Percentiles rank a stretch among this genome's conserved stretches.
These are phyloP conservation scores for Escallonia herrerae DNA, from an alignment of 129 eudicot species.

Conservation along the genomic window DNA sequence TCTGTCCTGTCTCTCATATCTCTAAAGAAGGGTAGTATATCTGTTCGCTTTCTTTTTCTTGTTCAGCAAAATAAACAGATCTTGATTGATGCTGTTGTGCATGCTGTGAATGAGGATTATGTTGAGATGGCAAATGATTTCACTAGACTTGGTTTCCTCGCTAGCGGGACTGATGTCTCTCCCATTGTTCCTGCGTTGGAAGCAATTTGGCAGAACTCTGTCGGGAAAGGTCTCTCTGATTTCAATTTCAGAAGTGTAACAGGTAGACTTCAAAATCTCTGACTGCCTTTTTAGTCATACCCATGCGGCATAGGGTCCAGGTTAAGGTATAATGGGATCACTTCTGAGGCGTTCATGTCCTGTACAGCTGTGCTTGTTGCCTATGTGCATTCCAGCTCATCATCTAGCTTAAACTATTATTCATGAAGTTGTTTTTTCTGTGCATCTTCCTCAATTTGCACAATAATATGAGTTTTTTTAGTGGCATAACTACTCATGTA, in stretches of 20 bases:
- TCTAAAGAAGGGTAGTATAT: neutral
- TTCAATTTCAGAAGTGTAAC: conserved; percentile 99
- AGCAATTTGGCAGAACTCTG: conserved; percentile 96
- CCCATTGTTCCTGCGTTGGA: conserved; percentile 95
- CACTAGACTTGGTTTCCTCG: conserved; percentile 97
- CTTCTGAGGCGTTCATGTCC: neutral
- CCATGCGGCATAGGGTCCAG: neutral
- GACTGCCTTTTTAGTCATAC: neutral
- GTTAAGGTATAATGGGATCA: neutral
- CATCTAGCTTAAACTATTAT: too few relatives aligned
- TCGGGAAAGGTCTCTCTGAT: conserved; percentile 87
- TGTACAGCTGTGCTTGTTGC: neutral
- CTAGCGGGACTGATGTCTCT: conserved; percentile 86
- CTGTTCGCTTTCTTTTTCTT: neutral
- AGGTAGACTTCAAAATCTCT: conserved; percentile 35
- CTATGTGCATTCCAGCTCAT: neutral
- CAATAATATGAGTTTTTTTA: too few relatives aligned
- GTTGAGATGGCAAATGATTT: conserved; percentile 97
- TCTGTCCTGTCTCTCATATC: neutral
- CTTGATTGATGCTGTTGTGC: conserved; percentile 96
- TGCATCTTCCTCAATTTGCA: too few relatives aligned
- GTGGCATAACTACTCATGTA: too few relatives aligned
- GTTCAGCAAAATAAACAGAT: conserved; percentile 94
- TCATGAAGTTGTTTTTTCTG: too few relatives aligned
- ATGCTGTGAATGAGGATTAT: conserved; percentile 98